A percentile compares a stretch with the other conserved stretches of the same genome.
Evolutionary conservation across 176 grass and related monocot species (phyloP).

Genomic region (Avena eriantha): DNA sequence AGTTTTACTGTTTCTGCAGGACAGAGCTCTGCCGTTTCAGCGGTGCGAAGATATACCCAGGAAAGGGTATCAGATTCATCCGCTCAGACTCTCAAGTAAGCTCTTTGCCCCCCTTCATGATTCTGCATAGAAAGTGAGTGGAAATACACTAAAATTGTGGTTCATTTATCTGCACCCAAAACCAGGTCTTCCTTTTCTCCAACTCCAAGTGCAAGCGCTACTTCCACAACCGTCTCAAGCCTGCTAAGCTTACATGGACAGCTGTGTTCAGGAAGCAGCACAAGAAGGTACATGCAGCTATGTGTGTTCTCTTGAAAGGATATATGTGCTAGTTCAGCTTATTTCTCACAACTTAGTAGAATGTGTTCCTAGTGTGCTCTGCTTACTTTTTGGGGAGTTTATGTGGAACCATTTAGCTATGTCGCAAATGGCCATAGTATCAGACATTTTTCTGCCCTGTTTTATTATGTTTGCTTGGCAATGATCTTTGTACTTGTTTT

Average conservation of each 20-base stretch:
- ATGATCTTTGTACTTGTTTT: background rate
- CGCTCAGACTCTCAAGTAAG: constrained; percentile 46
- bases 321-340: background rate
- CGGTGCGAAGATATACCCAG: constrained; percentile 45
- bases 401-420: background rate
- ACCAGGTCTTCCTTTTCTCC: constrained; percentile 45
- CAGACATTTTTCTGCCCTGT: background rate
- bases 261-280: constrained; percentile 47
- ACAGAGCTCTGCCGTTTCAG: constrained; percentile 52
- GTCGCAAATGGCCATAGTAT: background rate
- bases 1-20: constrained; percentile 12
- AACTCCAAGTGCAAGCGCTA: constrained; percentile 56
- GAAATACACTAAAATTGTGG: background rate
- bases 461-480: background rate
- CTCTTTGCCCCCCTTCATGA: background rate
- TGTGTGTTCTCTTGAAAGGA: background rate
- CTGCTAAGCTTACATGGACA: constrained; percentile 46
- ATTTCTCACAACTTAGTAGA: background rate
- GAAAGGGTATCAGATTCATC: constrained; percentile 53
- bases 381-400: background rate
- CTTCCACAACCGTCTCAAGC: constrained; percentile 46
- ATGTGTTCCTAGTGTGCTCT: background rate
- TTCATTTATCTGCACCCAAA: background rate
- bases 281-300: constrained; percentile 33
- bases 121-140: background rate